Evolutionary conservation across 257 asterid genomes (phyloP).

Genomic region (Rubia yunnanensis): DNA sequence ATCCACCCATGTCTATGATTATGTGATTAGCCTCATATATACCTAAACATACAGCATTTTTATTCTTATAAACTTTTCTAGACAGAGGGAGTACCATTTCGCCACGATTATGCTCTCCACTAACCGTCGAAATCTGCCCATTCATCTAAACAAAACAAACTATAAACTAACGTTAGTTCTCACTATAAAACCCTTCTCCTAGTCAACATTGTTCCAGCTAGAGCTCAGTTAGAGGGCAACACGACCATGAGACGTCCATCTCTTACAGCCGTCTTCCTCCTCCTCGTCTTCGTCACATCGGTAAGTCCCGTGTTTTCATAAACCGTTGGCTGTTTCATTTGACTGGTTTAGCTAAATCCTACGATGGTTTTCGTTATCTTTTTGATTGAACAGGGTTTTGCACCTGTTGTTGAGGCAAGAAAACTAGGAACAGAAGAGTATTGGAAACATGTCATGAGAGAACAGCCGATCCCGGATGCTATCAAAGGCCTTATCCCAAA

Average conservation of each 20-base stretch:
- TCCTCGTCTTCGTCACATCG: conserved; percentile 20
- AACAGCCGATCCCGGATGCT: conserved; percentile 55
- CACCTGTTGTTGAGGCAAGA: conserved; percentile 22
- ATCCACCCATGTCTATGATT: too few relatives aligned
- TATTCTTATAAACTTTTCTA: too few relatives aligned
- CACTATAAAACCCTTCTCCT: background rate
- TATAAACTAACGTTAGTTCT: background rate
- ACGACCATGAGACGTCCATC: conserved; percentile 16
- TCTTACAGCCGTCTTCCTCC: conserved; percentile 8
- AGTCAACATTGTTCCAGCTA: background rate
- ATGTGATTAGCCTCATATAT: too few relatives aligned
- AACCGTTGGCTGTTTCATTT: background rate
- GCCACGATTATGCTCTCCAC: background rate
- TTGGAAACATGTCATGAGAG: conserved; percentile 54
- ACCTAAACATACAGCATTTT: too few relatives aligned
- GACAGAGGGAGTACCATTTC: too few relatives aligned
- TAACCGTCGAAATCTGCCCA: conserved; percentile 2
- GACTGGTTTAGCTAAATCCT: background rate
- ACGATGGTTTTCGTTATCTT: too few relatives aligned
- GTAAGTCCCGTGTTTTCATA: background rate
- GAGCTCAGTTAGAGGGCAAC: background rate
- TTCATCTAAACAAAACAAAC: background rate
- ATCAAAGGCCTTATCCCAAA: conserved; percentile 30
- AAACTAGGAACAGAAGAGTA: conserved; percentile 40
- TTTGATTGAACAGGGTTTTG: conserved; percentile 24